These are phyloP conservation scores for Rhytidiadelphus loreus DNA, from an alignment of 225 moss, liverwort and hornwort species.

Conservation along the genomic window DNA sequence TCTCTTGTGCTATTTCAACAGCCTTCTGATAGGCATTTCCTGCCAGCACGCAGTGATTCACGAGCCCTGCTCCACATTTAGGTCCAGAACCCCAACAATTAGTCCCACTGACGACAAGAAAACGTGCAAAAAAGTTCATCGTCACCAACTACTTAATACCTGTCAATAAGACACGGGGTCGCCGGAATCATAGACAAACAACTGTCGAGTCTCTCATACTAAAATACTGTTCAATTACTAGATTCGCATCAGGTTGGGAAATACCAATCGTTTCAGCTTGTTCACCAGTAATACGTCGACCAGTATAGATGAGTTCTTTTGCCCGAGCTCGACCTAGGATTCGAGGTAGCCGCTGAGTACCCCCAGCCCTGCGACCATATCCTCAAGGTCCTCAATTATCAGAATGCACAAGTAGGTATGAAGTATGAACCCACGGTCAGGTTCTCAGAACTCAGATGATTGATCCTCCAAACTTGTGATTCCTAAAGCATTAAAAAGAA, in stretches of 20 bases:
- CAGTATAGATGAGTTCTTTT: slow-evolving; percentile 94
- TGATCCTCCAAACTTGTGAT: neutral
- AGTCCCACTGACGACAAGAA: neutral
- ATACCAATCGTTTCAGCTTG: slow-evolving; percentile 74
- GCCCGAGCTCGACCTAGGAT: slow-evolving; percentile 82
- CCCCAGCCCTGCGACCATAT: slow-evolving; percentile 67
- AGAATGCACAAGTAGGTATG: neutral
- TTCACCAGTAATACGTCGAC: slow-evolving; percentile 67
- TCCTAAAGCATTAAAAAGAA: neutral
- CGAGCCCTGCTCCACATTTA: slow-evolving; percentile 57
- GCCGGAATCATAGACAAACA: neutral
- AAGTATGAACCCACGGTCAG: neutral
- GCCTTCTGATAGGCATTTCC: slow-evolving; percentile 84
- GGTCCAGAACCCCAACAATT: neutral
- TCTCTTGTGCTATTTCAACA: slow-evolving; percentile 67
- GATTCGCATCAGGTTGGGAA: neutral
- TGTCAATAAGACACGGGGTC: neutral
- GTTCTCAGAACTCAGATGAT: neutral
- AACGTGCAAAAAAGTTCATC: neutral
- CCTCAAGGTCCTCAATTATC: slow-evolving; percentile 7
- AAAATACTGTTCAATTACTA: neutral
- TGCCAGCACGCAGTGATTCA: slow-evolving; percentile 75
- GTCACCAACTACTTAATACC: neutral
- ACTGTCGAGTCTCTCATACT: neutral
- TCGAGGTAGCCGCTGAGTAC: slow-evolving; percentile 92